Evolutionary conservation across 352 stramenopile species (phyloP), one percentile per base, ranked within the genome.

Genomic region (Phytopythium kandeliae): DNA sequence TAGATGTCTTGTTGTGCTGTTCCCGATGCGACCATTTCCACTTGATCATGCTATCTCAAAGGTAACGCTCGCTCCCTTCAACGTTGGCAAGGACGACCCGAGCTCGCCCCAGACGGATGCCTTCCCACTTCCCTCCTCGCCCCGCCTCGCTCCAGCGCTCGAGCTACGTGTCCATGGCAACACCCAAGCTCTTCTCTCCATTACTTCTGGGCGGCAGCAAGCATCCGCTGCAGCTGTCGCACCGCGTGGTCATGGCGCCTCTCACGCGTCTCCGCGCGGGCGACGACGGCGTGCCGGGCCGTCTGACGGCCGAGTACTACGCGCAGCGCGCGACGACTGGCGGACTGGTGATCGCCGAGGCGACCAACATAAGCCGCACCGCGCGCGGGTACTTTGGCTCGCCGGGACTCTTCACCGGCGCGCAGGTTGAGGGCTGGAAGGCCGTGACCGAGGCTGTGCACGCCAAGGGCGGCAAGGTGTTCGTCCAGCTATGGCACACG

Each of bases 401-500:
- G 0, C 78, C 78, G 0, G 78, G 78, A 9, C 51, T 92, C 19
- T 86, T 69, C 51, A 64, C 52, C 1, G 21, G 38, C 3, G 66
- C 75, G 19, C 81, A 92, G 38, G 30, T 78, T 31, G 50, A 70
- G 5, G 60, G 45, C 21, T 92, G 80, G 80, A 78, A 87, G 48
- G 58, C 54, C 19, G 60, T 90, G 13, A 79, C 72, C 0, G 54
- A 83, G 8, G 59, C 65, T 0, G 87, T 97, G 25, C 89, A 97
- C 55, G 65, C 58, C 10, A 87, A 90, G 36, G 67, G 68, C 21
- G 82, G 74, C 54, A 72, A 77, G 36, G 95, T 96, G 43, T 90
- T 84, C 45, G 44, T 73, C 16, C 86, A 97, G 62, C 60, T 97
- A 10, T 96, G 86, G 86, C 86, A 97, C 60, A 73, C 74, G 10